Evolutionary conservation across 1,139 yeast species (phyloP).

Genomic region (Geotrichum aggregatum): DNA sequence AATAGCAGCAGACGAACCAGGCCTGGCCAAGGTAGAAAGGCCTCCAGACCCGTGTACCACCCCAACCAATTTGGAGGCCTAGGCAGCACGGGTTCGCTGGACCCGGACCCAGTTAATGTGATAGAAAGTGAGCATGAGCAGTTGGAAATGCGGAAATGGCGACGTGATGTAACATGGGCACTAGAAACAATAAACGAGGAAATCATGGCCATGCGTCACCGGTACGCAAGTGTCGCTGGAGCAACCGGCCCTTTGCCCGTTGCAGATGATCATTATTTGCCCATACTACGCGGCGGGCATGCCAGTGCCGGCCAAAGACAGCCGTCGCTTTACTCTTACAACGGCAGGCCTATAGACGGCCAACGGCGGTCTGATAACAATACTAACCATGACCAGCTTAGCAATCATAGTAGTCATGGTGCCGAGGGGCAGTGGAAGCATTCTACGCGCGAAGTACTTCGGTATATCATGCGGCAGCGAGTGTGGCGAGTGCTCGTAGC

Average conservation of each 20-base stretch:
- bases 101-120: too few relatives aligned
- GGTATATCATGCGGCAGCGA: neutral
- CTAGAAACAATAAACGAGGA: slow-evolving; percentile 35
- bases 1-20: neutral
- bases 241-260: neutral
- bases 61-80: too few relatives aligned
- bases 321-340: slow-evolving; percentile 2
- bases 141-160: slow-evolving; percentile 29
- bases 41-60: too few relatives aligned
- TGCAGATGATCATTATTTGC: neutral
- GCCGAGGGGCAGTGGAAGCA: neutral
- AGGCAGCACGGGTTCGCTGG: neutral
- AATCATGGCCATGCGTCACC: slow-evolving; percentile 29
- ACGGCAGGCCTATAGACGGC: neutral
- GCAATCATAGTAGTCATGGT: too few relatives aligned
- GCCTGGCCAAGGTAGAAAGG: neutral
- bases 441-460: neutral
- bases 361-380: neutral
- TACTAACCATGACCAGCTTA: too few relatives aligned
- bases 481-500: neutral
- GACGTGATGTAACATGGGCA: slow-evolving; percentile 34
- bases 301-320: neutral
- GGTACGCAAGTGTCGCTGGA: slow-evolving; percentile 19
- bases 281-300: slow-evolving; percentile 1
- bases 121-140: neutral